These are phyloP conservation scores for Candida rishiriensis DNA, from an alignment of 805 yeast genomes.

Conservation along the genomic window DNA sequence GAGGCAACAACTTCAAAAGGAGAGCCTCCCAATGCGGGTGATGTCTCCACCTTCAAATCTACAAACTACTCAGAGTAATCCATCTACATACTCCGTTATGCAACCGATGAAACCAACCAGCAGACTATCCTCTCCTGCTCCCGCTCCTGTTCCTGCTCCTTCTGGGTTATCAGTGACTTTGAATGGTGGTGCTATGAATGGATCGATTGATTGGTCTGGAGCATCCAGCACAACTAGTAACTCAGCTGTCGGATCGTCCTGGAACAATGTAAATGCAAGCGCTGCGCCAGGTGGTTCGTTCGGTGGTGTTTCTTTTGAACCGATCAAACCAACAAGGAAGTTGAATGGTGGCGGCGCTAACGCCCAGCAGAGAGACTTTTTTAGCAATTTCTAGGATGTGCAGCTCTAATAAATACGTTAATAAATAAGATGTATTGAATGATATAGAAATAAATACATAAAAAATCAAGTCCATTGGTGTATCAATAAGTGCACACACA, in stretches of 20 bases:
- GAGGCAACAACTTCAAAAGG: too few relatives aligned
- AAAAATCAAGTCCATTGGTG: background rate
- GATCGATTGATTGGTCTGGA: slow-evolving; percentile 7
- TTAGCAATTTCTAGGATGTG: background rate
- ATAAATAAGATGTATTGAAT: slow-evolving; percentile 1
- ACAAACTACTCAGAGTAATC: background rate
- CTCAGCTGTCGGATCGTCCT: background rate
- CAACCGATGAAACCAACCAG: slow-evolving; percentile 20
- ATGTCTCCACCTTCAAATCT: background rate
- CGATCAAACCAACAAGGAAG: slow-evolving; percentile 22
- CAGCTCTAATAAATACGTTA: too few relatives aligned
- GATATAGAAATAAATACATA: background rate
- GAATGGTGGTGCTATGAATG: background rate
- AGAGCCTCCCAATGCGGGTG: background rate
- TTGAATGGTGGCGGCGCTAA: slow-evolving; percentile 1
- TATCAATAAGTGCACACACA: background rate
- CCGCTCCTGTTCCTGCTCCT: slow-evolving; percentile 3
- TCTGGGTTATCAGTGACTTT: background rate
- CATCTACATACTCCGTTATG: slow-evolving; percentile 12
- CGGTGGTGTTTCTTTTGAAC: slow-evolving; percentile 7
- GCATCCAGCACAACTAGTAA: background rate
- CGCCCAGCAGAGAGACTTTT: slow-evolving; percentile 1
- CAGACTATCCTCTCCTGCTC: slow-evolving; percentile 7
- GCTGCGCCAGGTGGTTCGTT: background rate
- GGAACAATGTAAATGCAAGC: background rate